phyloP scores from a whole-genome alignment of 345 rosid genomes.

The Geranium rotundifolium region DNA sequence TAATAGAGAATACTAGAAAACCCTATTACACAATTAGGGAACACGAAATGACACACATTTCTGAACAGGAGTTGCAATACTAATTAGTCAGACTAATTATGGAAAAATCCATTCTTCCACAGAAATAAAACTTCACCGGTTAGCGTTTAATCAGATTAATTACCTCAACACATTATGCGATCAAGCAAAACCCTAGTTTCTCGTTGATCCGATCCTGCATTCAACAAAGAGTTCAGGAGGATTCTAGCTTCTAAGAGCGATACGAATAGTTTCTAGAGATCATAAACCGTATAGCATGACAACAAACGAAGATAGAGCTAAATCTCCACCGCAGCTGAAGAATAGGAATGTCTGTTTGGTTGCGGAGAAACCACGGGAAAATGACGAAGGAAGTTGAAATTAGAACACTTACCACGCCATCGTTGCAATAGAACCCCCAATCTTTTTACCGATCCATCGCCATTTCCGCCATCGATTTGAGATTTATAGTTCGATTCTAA shows the following conservation, averaged over 20 bases:
- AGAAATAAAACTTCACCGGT: too few species aligned
- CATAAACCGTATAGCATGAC: neutral
- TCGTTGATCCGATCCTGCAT: neutral
- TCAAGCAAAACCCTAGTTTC: neutral
- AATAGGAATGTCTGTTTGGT: neutral
- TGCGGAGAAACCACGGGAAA: neutral
- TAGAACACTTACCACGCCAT: neutral
- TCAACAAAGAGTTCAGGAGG: neutral
- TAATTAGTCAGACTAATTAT: too few species aligned
- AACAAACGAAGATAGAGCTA: neutral
- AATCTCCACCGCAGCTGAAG: neutral
- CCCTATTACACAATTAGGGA: too few species aligned
- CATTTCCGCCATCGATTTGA: neutral
- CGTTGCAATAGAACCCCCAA: neutral
- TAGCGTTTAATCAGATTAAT: neutral
- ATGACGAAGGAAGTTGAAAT: neutral
- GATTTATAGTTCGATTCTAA: too few species aligned
- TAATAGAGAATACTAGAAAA: too few species aligned
- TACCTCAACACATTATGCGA: neutral
- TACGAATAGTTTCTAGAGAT: too few species aligned
- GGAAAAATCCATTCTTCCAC: neutral
- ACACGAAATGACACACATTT: neutral
- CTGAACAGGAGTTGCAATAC: neutral
- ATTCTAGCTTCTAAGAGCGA: neutral
- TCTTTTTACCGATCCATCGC: neutral